Conservation (phyloP, 1,284 basidiomycete genomes). For the Singerocomus inundabilis region DNA sequence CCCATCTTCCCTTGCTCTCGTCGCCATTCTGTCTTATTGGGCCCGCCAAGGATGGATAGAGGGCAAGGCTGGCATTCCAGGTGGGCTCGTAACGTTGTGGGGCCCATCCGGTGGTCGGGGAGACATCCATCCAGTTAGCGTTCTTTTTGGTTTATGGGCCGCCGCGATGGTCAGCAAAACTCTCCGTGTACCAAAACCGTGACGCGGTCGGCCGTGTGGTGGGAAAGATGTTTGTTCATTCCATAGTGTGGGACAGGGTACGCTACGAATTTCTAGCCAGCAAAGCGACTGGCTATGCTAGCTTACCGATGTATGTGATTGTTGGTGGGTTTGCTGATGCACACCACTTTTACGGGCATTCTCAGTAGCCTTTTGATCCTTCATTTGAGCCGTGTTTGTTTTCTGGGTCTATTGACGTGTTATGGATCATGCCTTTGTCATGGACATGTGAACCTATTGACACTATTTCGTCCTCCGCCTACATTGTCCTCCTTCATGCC, state of each 20-base stretch:
- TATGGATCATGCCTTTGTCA: no score
- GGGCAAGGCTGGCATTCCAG: constrained; percentile 72
- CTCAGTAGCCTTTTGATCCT: background rate
- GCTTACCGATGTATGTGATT: constrained; percentile 13
- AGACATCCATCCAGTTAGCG: constrained; percentile 75
- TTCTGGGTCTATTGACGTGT: background rate
- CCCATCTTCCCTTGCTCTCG: constrained; percentile 84
- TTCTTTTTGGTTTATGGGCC: constrained; percentile 81
- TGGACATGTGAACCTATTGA: background rate
- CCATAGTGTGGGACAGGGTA: constrained; percentile 4
- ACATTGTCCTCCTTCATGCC: background rate
- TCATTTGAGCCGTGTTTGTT: background rate
- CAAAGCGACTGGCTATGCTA: background rate
- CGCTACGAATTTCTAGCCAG: constrained; percentile 1
- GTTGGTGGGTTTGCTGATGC: constrained; percentile 5
- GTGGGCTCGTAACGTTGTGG: constrained; percentile 72
- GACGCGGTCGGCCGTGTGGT: constrained; percentile 14
- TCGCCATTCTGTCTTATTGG: constrained; percentile 81
- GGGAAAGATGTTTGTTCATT: background rate
- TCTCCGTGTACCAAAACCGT: constrained; percentile 77
- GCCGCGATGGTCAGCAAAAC: constrained; percentile 97
- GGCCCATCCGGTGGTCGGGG: constrained; percentile 69
- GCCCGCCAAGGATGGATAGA: constrained; percentile 81
- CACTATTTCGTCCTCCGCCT: background rate
- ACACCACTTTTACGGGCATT: background rate